Conservation (phyloP, 169 alveolate genomes). For the Plasmodium vivax region DNA sequence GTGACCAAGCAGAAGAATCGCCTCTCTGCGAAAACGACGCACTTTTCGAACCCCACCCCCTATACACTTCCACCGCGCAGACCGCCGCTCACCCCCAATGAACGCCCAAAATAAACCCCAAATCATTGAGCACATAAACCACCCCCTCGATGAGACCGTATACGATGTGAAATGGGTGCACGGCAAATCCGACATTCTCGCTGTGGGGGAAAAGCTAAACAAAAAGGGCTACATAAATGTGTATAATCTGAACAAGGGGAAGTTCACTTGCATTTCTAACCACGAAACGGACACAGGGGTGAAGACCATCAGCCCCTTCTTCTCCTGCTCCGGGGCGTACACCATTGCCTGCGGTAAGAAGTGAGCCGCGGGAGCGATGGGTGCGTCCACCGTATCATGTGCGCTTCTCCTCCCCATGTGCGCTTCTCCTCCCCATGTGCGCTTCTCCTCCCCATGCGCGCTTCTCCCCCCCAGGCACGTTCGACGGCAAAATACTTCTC, state of each 20-base stretch:
- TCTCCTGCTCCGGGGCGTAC: slow-evolving; percentile 82
- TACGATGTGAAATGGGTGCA: slow-evolving; percentile 92
- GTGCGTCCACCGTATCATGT: neutral
- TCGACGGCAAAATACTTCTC: slow-evolving; percentile 88
- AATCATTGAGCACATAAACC: slow-evolving; percentile 89
- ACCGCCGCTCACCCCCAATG: slow-evolving; percentile 66
- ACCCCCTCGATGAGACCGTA: slow-evolving; percentile 87
- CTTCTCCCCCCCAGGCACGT: slow-evolving; percentile 80
- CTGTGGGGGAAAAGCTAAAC: slow-evolving; percentile 88
- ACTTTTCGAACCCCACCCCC: neutral
- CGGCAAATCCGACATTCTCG: slow-evolving; percentile 85
- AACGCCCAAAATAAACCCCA: slow-evolving; percentile 92
- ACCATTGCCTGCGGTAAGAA: slow-evolving; percentile 77
- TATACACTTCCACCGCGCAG: neutral
- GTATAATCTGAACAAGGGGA: slow-evolving; percentile 85
- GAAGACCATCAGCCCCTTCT: slow-evolving; percentile 85
- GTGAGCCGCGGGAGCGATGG: neutral
- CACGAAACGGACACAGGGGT: slow-evolving; percentile 82
- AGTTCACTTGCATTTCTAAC: slow-evolving; percentile 80
- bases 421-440: neutral
- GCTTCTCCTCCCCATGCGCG: neutral
- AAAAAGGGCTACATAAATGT: slow-evolving; percentile 90
- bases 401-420: neutral
- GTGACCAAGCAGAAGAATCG: neutral
- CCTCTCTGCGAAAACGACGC: neutral